These are phyloP conservation scores for Ceratobasidium sp. DNA, from an alignment of 1,284 basidiomycete genomes.

Conservation along the genomic window DNA sequence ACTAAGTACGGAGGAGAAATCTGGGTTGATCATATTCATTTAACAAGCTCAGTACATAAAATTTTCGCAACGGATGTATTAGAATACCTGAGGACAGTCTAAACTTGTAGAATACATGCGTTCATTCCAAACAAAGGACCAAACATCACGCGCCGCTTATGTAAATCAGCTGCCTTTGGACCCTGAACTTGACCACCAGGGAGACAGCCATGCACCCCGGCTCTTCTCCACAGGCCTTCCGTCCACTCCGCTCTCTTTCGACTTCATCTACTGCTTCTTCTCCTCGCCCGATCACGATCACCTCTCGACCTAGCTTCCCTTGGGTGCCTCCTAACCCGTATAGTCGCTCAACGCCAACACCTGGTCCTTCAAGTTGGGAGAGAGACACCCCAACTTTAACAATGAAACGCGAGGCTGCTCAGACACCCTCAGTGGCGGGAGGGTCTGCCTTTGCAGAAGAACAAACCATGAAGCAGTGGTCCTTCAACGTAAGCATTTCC, in stretches of 20 bases:
- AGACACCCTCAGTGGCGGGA: conserved; percentile 10
- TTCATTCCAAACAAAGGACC: conserved; percentile 7
- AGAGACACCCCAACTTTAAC: conserved; percentile 22
- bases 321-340: conserved; percentile 35
- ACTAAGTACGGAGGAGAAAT: conserved; percentile 34
- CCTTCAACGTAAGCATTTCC: conserved; percentile 25
- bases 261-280: conserved; percentile 40
- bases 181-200: conserved; percentile 38
- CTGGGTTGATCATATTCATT: conserved; percentile 48
- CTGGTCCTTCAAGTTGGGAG: conserved; percentile 40
- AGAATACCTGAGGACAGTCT: conserved; percentile 23
- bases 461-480: conserved; percentile 42
- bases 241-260: conserved; percentile 37
- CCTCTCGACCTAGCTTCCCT: conserved; percentile 39
- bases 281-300: conserved; percentile 33
- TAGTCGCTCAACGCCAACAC: conserved; percentile 28
- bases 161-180: conserved; percentile 36
- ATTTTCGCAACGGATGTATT: conserved; percentile 32
- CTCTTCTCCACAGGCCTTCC: conserved; percentile 22
- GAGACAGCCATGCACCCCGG: conserved; percentile 32
- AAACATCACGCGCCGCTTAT: conserved; percentile 41
- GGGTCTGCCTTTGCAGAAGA: conserved; percentile 21
- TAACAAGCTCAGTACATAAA: conserved; percentile 43
- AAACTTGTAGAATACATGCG: conserved; percentile 2
- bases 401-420: background rate